These are phyloP conservation scores for Fusarium oxysporum DNA, from an alignment of 2,329 filamentous ascomycete genomes.

Conservation along the genomic window DNA sequence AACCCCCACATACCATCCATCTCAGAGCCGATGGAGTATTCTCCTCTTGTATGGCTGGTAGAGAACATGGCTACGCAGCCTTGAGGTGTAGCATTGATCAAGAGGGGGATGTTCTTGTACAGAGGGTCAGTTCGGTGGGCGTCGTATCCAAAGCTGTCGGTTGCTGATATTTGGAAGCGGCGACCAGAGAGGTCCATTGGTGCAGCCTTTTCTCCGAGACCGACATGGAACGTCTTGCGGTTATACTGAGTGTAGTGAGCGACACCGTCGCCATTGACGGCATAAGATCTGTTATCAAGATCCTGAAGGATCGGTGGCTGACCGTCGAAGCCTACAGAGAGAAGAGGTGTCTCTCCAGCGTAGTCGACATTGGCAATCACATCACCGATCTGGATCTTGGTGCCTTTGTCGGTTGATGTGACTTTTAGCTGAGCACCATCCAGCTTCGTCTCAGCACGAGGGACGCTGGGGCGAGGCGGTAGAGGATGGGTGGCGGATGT, in stretches of 20 bases:
- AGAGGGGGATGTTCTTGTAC: constrained; percentile 80
- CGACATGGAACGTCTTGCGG: constrained; percentile 72
- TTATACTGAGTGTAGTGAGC: constrained; percentile 75
- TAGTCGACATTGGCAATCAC: constrained; percentile 69
- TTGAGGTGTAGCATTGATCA: constrained; percentile 74
- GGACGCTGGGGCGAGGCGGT: constrained; percentile 72
- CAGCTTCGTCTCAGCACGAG: constrained; percentile 54
- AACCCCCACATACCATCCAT: constrained; percentile 82
- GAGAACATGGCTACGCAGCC: constrained; percentile 77
- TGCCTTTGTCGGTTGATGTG: constrained; percentile 50
- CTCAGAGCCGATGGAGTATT: constrained; percentile 75
- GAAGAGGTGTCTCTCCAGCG: constrained; percentile 63
- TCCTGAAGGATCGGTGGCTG: constrained; percentile 70
- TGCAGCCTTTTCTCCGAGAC: constrained; percentile 77
- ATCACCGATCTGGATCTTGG: constrained; percentile 59
- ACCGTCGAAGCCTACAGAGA: constrained; percentile 63
- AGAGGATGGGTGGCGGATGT: constrained; percentile 70
- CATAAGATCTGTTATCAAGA: constrained; percentile 73
- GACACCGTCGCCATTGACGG: constrained; percentile 69
- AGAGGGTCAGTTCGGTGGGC: constrained; percentile 76
- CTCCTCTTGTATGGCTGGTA: constrained; percentile 71
- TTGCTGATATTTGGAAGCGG: constrained; percentile 74
- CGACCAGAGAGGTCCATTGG: constrained; percentile 78
- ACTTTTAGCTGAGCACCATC: constrained; percentile 46
- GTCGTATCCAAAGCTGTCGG: constrained; percentile 80